phyloP scores from a whole-genome alignment of 2,329 filamentous ascomycete species.

The Aspergillus fischeri region DNA sequence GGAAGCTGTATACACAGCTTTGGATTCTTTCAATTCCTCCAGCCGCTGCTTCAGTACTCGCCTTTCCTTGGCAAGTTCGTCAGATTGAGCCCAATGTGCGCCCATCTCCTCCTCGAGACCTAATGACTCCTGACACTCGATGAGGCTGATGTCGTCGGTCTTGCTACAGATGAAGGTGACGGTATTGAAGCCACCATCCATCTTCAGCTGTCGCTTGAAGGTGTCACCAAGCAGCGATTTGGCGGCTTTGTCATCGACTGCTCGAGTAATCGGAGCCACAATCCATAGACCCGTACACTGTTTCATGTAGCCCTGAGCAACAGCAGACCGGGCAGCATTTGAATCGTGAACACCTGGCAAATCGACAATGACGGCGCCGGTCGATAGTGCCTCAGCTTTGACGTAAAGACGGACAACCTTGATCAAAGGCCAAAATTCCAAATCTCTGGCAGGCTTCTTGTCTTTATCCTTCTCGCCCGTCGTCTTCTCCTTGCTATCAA shows the following conservation, averaged over 20 bases:
- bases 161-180: slow-evolving; percentile 62
- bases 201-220: slow-evolving; percentile 57
- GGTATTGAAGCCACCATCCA: slow-evolving; percentile 51
- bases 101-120: slow-evolving; percentile 21
- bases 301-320: slow-evolving; percentile 10
- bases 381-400: slow-evolving; percentile 5
- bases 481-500: slow-evolving; percentile 48
- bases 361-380: slow-evolving; percentile 9
- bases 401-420: slow-evolving; percentile 10
- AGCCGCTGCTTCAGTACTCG: neutral
- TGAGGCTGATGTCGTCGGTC: slow-evolving; percentile 56
- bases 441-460: slow-evolving; percentile 2
- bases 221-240: slow-evolving; percentile 53
- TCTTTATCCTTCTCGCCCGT: slow-evolving; percentile 41
- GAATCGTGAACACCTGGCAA: slow-evolving; percentile 11
- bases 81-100: neutral
- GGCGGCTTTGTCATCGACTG: slow-evolving; percentile 58
- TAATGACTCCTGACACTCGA: slow-evolving; percentile 42
- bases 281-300: slow-evolving; percentile 11
- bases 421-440: slow-evolving; percentile 42
- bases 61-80: neutral
- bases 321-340: slow-evolving; percentile 7
- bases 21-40: neutral
- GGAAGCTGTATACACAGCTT: neutral
- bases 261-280: slow-evolving; percentile 47